phyloP scores from a whole-genome alignment of 2,329 filamentous ascomycete genomes.

The Triangularia setosa region DNA sequence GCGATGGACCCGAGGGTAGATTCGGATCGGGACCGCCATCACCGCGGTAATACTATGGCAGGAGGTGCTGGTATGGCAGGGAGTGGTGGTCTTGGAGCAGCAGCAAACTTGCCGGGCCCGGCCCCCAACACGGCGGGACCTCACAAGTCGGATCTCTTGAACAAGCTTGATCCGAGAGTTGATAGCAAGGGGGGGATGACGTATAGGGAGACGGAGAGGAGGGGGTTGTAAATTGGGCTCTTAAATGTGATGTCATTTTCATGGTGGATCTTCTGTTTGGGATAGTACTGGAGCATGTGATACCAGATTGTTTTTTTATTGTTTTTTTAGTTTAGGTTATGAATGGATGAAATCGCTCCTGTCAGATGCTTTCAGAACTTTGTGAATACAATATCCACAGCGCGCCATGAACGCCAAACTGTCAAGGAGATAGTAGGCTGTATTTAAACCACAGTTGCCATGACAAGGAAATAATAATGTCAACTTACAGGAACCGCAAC shows the following conservation, averaged over 20 bases:
- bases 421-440: too few species aligned
- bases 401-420: too few species aligned
- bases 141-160: conserved; percentile 38
- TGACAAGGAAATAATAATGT: too few species aligned
- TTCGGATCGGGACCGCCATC: conserved; percentile 14
- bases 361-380: background rate
- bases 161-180: conserved; percentile 40
- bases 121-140: conserved; percentile 40
- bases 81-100: background rate
- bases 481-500: background rate
- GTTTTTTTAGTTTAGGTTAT: background rate
- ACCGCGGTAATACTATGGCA: background rate
- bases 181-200: conserved; percentile 31
- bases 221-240: background rate
- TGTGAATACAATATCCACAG: too few species aligned
- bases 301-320: background rate
- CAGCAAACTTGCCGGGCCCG: conserved; percentile 17
- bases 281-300: too few species aligned
- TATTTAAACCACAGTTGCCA: too few species aligned
- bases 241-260: background rate
- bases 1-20: conserved; percentile 24
- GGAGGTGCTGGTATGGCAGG: background rate
- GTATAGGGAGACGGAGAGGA: background rate
- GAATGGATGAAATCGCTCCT: background rate
- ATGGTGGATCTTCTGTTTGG: background rate